Evolutionary conservation across 1,284 basidiomycete genomes (phyloP), one percentile per base, ranked within the genome.

Genomic region (Sanghuangporus sanghuang): DNA sequence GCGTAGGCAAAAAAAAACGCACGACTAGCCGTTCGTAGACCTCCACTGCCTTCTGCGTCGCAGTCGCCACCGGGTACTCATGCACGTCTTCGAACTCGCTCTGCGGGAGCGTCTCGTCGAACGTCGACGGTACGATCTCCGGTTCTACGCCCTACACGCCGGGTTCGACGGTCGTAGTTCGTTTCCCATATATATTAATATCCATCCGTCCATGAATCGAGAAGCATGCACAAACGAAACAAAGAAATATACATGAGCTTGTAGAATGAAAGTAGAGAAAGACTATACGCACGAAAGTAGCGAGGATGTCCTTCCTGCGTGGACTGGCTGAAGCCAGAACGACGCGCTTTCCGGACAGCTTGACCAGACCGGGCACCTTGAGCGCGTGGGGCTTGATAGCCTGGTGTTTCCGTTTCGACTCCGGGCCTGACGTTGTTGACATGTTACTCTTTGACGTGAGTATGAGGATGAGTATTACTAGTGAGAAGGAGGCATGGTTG

Each of bases 41-140:
- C 71, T 96, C 92, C 7, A 95, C 84, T 0, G 91, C 95, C 79
- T 98, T 98, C 68, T 96, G 90, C 1, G 86, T 87, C 1, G 94
- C 94, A 0, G 95, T 98, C 7, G 95, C 88, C 5, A 97, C 92
- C 0, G 96, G 93, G 73, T 99, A 98, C 72, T 97, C 94, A 64
- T 93, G 92, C 16, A 92, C 81, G 67, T 92, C 84, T 32, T 86
- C 85, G 64, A 89, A 98, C 2, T 84, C 81, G 18, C 77, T 76
- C 56, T 90, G 79, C 0, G 85, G 80, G 14, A 98, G 78, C 70
- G 96, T 80, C 74, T 98, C 96, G 44, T 85, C 83, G 68, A 98
- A 98, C 0, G 83, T 91, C 2, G 95, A 96, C 0, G 95, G 92
- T 0, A 97, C 81, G 64, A 97, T 84, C 73, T 97, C 93, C 1